These are phyloP conservation scores for Hirsutella rhossiliensis DNA, from an alignment of 2,329 filamentous ascomycete species.

Conservation along the genomic window DNA sequence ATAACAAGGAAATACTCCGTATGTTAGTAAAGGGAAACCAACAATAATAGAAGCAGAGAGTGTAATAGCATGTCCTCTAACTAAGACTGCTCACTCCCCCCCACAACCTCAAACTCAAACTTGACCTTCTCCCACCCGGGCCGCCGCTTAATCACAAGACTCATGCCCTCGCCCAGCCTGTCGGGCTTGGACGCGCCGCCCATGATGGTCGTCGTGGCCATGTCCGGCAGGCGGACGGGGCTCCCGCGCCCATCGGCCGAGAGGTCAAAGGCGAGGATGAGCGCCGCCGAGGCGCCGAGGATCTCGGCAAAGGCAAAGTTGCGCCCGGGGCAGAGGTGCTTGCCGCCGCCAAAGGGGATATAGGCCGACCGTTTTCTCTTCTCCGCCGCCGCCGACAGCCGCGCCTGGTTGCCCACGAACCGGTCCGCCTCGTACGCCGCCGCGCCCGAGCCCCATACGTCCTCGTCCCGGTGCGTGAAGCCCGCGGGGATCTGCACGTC, in stretches of 20 bases:
- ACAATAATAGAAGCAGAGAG: background rate
- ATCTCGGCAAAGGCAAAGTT: constrained; percentile 19
- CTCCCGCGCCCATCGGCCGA: background rate
- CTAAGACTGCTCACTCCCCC: background rate
- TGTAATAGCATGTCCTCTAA: background rate
- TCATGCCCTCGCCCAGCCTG: constrained; percentile 1
- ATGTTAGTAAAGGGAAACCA: background rate
- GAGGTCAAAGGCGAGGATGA: background rate
- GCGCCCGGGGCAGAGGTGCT: constrained; percentile 18
- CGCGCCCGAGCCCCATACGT: constrained; percentile 11
- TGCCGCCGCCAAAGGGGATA: constrained; percentile 20
- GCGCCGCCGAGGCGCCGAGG: constrained; percentile 5
- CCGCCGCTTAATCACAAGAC: constrained; percentile 7
- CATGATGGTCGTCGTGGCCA: constrained; percentile 1
- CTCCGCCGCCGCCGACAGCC: constrained; percentile 6
- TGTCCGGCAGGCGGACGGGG: background rate
- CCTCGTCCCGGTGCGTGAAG: constrained; percentile 8
- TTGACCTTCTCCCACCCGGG: constrained; percentile 13
- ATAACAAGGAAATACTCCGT: too few relatives aligned
- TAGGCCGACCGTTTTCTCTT: constrained; percentile 11
- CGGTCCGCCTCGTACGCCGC: constrained; percentile 10
- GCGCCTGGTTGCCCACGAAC: constrained; percentile 6
- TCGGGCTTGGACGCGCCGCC: constrained; percentile 6
- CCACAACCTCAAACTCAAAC: constrained; percentile 8
- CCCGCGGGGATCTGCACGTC: constrained; percentile 12